Evolutionary conservation across 1,284 basidiomycete genomes (phyloP).

Genomic region (Microbotryomycetes sp.): DNA sequence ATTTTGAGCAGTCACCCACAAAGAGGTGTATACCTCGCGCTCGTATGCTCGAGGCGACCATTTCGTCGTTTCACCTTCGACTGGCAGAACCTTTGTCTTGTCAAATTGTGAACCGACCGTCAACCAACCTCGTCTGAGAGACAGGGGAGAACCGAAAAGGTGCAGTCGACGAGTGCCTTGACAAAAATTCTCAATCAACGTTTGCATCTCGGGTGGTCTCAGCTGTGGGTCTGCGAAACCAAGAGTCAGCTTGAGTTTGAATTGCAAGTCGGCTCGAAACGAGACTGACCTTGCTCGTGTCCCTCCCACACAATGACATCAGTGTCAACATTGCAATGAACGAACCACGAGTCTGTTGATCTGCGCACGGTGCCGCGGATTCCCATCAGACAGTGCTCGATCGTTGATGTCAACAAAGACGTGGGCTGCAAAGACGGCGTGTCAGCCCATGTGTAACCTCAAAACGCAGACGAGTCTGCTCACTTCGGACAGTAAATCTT

Average conservation of each 20-base stretch:
- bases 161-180: conserved; percentile 86
- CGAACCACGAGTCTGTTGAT: conserved; percentile 84
- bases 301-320: conserved; percentile 96
- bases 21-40: conserved; percentile 43
- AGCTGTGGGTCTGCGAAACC: conserved; percentile 60
- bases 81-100: conserved; percentile 42
- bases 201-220: conserved; percentile 92
- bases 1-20: conserved; percentile 3
- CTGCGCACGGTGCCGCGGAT: conserved; percentile 93
- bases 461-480: no score
- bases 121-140: conserved; percentile 84
- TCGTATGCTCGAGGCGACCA: conserved; percentile 51
- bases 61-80: conserved; percentile 22
- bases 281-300: conserved; percentile 51
- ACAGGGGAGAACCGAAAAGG: conserved; percentile 69
- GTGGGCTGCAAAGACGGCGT: conserved; percentile 5
- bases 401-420: conserved; percentile 69
- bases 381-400: conserved; percentile 97
- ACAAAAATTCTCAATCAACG: conserved; percentile 95
- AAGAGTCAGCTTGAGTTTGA: conserved; percentile 4
- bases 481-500: conserved; percentile 20
- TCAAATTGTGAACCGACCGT: conserved; percentile 63
- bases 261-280: background rate
- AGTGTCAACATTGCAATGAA: conserved; percentile 97
- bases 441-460: no score